Base-by-base conservation (phyloP, 192 early-diverging fungal species). In the Backusella macrospora region DNA sequence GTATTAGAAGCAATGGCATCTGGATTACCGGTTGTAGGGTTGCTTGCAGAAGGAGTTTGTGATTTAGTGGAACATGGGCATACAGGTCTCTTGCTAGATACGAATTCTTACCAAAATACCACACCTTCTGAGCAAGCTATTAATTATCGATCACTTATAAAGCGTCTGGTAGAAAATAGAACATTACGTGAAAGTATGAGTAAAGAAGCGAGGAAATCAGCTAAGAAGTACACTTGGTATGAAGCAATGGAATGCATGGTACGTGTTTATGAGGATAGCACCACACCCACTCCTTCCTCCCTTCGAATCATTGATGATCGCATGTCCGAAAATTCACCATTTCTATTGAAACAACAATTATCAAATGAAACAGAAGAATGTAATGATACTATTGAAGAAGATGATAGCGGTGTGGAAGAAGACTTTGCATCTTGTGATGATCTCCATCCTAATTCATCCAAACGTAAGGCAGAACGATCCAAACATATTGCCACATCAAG, bases 351-450 rank as follows among this genome's bases (percentile, higher is more conserved):
- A 13, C 21, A 59, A 26, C 21, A 26, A 1, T 4, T 59, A 21
- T 59, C 21, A 59, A 10, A 23, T 26, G 52, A 59, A 10, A 8
- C 52, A 59, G 52, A 23, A 59, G 52, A 59, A 59, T 12, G 3
- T 4, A 59, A 23, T 23, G 23, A 59, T 26, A 26, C 52, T 26
- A 13, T 26, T 9, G 52, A 59, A 29, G 44, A 63, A 15, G 62
- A 73, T 8, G 79, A 80, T 63, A 80, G 79, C 26, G 79, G 79
- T 48, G 79, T 80, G 10, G 79, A 76, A 66, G 79, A 80, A 73
- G 79, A 76, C 39, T 76, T 37, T 15, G n/a, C 63, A 0, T 10
- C 45, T 47, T 45, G 21, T 26, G 21, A 59, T 59, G 21, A 26
- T 13, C 21, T 21, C 26, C 52, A 10, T 9, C 26, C 52, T 59